phyloP scores from a whole-genome alignment of 148 eudicot genomes.

The Vaccinium macrocarpon region DNA sequence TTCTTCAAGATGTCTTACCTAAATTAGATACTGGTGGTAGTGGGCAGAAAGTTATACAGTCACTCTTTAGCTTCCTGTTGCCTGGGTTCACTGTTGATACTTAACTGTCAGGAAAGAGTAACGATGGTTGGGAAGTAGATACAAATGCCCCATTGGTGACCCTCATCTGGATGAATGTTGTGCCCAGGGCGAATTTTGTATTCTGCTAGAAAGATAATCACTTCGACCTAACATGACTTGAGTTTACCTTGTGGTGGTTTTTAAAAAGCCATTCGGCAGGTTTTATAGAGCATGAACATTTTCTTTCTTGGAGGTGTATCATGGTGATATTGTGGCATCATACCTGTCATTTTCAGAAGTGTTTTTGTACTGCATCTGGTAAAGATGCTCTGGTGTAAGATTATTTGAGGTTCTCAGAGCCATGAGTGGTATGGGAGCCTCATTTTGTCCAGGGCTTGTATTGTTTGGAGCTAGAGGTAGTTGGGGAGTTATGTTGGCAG shows the following conservation, averaged over 20 bases:
- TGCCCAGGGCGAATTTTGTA: background rate
- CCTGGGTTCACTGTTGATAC: background rate
- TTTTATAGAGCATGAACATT: background rate
- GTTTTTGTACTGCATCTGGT: background rate
- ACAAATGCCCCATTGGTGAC: background rate
- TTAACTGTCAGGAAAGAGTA: background rate
- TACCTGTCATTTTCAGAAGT: background rate
- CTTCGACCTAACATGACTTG: background rate
- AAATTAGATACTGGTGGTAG: background rate
- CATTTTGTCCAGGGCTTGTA: background rate
- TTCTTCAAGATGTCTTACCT: background rate
- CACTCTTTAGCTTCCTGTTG: background rate
- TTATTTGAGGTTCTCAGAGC: background rate
- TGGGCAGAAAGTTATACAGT: background rate
- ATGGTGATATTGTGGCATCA: background rate
- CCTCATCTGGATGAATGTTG: background rate
- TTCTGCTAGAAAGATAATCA: background rate
- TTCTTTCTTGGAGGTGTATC: background rate
- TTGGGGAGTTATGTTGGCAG: background rate
- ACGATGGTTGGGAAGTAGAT: background rate
- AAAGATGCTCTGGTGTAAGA: background rate
- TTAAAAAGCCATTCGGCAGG: background rate
- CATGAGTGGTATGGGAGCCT: background rate
- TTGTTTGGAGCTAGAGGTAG: background rate
- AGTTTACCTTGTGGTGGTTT: background rate